Percentiles rank a stretch among this genome's conserved stretches.
These are phyloP conservation scores for Alloteropsis semialata DNA, from an alignment of 176 grass and related monocot genomes.

Conservation along the genomic window DNA sequence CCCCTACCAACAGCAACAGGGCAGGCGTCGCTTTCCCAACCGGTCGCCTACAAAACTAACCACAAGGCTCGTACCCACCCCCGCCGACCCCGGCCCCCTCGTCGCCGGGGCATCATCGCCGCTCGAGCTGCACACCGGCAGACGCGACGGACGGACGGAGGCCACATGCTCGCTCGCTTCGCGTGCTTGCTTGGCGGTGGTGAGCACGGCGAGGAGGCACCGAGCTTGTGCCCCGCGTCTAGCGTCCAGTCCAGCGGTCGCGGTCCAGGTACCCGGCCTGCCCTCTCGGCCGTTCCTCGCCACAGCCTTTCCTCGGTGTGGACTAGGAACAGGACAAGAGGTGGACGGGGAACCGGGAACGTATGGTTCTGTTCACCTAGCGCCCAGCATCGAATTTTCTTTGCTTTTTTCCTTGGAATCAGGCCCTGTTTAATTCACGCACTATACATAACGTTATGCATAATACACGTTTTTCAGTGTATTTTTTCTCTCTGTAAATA, in stretches of 20 bases:
- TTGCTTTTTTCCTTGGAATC: not conserved
- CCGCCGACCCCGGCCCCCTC: not conserved
- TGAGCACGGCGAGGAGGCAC: not conserved
- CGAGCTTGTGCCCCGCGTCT: not conserved
- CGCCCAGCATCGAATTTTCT: not conserved
- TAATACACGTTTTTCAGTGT: too few species aligned
- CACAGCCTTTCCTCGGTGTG: not conserved
- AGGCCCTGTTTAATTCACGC: too few species aligned
- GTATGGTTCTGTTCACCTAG: not conserved
- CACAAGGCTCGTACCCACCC: not conserved
- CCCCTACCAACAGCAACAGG: not conserved
- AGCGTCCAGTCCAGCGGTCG: too few species aligned
- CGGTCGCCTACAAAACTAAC: constrained; percentile 10
- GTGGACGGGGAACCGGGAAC: not conserved
- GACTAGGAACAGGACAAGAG: not conserved
- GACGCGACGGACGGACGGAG: not conserved
- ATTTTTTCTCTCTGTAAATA: too few species aligned
- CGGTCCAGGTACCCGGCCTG: too few species aligned
- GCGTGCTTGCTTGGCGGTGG: not conserved
- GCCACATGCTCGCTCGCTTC: not conserved
- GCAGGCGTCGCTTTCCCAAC: constrained; percentile 6
- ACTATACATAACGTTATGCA: too few species aligned
- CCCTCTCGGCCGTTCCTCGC: not conserved
- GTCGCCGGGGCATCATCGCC: not conserved
- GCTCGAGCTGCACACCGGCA: not conserved